A percentile compares a stretch with the other conserved stretches of the same genome.
These are phyloP conservation scores for Komagataella kurtzmanii DNA, from an alignment of 805 yeast genomes.

Conservation along the genomic window DNA sequence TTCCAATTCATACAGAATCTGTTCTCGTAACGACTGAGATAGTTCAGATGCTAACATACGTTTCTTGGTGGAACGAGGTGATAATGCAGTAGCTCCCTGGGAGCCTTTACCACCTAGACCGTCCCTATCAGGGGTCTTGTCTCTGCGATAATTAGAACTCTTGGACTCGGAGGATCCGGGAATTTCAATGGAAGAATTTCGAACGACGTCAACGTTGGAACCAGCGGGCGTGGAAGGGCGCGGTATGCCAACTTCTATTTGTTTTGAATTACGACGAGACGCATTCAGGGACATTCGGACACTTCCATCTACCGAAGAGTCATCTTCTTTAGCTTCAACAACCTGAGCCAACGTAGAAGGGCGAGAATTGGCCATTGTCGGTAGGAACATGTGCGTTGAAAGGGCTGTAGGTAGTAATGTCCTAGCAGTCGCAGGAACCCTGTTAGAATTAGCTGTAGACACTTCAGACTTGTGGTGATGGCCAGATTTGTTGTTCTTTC, in stretches of 20 bases:
- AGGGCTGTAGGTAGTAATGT: slow-evolving; percentile 47
- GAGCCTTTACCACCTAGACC: not conserved
- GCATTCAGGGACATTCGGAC: not conserved
- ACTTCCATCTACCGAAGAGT: not conserved
- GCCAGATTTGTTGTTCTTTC: slow-evolving; percentile 17
- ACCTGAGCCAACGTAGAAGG: not conserved
- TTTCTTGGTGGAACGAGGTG: slow-evolving; percentile 1
- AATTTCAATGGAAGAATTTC: not conserved
- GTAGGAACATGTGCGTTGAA: slow-evolving; percentile 47
- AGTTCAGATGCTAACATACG: slow-evolving; percentile 2
- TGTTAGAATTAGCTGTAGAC: slow-evolving; percentile 6
- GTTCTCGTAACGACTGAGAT: slow-evolving; percentile 1
- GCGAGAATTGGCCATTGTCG: slow-evolving; percentile 23
- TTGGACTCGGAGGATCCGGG: slow-evolving; percentile 1
- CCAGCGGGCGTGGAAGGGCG: not conserved
- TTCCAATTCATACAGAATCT: slow-evolving; percentile 1
- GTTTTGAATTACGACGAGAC: not conserved
- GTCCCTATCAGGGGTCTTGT: not conserved
- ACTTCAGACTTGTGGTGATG: not conserved
- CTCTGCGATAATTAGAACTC: not conserved
- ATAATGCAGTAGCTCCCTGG: not conserved
- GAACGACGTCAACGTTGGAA: not conserved
- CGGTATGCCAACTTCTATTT: not conserved
- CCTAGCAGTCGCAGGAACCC: slow-evolving; percentile 48
- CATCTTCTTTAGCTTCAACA: not conserved